phyloP scores from a whole-genome alignment of 2,329 filamentous ascomycete genomes.

The Botryotinia calthae region DNA sequence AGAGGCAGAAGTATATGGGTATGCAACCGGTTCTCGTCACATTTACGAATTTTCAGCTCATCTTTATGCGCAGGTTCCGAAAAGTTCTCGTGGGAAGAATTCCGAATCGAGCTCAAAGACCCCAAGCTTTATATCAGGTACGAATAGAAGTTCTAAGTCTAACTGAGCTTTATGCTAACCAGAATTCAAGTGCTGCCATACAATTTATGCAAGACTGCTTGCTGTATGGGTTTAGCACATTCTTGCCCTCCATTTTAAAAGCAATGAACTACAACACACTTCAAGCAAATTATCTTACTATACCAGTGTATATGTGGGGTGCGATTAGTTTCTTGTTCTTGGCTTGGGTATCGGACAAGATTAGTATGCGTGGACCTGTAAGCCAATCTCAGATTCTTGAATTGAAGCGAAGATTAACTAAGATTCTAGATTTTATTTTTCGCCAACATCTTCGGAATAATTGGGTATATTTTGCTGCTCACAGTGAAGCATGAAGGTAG shows the following conservation, averaged over 20 bases:
- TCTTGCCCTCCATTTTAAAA: conserved; percentile 54
- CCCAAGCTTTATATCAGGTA: conserved; percentile 48
- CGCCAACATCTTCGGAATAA: conserved; percentile 45
- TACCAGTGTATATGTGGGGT: conserved; percentile 55
- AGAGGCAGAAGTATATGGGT: conserved; percentile 44
- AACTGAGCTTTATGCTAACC: neutral
- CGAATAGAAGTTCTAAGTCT: neutral
- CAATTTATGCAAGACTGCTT: conserved; percentile 28
- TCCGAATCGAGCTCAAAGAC: conserved; percentile 48
- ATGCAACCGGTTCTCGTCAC: neutral
- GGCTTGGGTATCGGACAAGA: conserved; percentile 48
- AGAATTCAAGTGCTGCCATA: conserved; percentile 36
- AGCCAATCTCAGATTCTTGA: neutral
- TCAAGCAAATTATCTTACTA: conserved; percentile 52
- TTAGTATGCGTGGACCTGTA: conserved; percentile 25
- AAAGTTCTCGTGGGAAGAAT: conserved; percentile 51
- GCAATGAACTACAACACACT: conserved; percentile 52
- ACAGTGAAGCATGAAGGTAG: conserved; percentile 45
- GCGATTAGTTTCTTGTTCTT: conserved; percentile 46
- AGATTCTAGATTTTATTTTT: conserved; percentile 39
- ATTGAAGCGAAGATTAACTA: neutral
- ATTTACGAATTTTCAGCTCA: neutral
- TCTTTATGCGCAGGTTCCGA: conserved; percentile 36
- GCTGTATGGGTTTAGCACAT: conserved; percentile 55
- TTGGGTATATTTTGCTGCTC: conserved; percentile 51